Percentiles rank a stretch among this genome's conserved stretches.
phyloP scores from a whole-genome alignment of 768 basidiomycete genomes.

The Lyophyllum decastes region DNA sequence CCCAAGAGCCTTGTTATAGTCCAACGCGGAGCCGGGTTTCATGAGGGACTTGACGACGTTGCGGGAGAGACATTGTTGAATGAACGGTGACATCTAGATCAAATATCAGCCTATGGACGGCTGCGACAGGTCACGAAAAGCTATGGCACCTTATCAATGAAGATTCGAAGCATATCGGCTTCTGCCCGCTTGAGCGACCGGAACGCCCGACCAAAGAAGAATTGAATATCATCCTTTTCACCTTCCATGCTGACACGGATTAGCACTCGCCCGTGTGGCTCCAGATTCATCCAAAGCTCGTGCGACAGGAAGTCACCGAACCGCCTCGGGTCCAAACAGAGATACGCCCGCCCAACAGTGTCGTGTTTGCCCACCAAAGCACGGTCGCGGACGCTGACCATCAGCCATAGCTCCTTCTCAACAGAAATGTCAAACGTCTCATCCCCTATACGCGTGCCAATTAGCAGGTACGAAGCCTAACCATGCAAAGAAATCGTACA shows the following conservation, averaged over 20 bases:
- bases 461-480: slow-evolving; percentile 5
- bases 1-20: slow-evolving; percentile 89
- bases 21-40: slow-evolving; percentile 62
- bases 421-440: slow-evolving; percentile 96
- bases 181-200: slow-evolving; percentile 91
- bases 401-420: slow-evolving; percentile 93
- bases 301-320: slow-evolving; percentile 89
- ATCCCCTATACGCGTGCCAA: slow-evolving; percentile 67
- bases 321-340: slow-evolving; percentile 87
- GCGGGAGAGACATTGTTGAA: slow-evolving; percentile 83
- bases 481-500: slow-evolving; percentile 58
- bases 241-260: slow-evolving; percentile 97
- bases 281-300: slow-evolving; percentile 91
- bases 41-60: slow-evolving; percentile 74
- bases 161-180: slow-evolving; percentile 92
- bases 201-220: slow-evolving; percentile 96
- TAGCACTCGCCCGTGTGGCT: slow-evolving; percentile 81
- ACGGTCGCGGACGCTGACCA: slow-evolving; percentile 92
- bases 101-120: not conserved
- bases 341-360: slow-evolving; percentile 86
- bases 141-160: slow-evolving; percentile 87
- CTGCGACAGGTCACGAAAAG: not conserved
- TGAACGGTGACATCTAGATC: slow-evolving; percentile 87
- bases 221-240: slow-evolving; percentile 96
- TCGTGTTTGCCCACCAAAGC: slow-evolving; percentile 92